Conservation (phyloP, 371 early-diverging fungal genomes). For the Actinomucor elegans region DNA sequence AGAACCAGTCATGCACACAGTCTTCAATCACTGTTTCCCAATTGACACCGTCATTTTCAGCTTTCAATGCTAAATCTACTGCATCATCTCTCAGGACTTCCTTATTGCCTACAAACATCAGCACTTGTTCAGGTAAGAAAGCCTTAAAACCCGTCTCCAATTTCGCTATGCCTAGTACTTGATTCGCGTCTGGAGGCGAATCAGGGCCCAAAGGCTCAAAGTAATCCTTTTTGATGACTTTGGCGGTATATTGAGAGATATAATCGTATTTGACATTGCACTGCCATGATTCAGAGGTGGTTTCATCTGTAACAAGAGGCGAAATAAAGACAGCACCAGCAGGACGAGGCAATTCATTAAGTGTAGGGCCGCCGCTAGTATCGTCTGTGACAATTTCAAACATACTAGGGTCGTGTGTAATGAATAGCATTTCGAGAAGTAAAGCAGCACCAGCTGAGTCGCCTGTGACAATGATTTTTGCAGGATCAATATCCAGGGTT, state of each 20-base stretch:
- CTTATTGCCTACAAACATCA: conserved; percentile 45
- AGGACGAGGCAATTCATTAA: conserved; percentile 45
- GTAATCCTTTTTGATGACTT: conserved; percentile 48
- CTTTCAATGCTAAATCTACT: conserved; percentile 36
- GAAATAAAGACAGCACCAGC: conserved; percentile 42
- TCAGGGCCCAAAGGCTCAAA: conserved; percentile 22
- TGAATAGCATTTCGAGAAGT: conserved; percentile 45
- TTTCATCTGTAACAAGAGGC: conserved; percentile 49
- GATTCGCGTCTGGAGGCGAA: conserved; percentile 13
- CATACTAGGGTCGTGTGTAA: conserved; percentile 49
- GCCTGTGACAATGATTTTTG: conserved; percentile 39
- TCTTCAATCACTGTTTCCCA: conserved; percentile 45
- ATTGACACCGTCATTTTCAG: conserved; percentile 41
- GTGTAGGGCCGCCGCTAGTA: conserved; percentile 7
- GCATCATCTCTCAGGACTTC: conserved; percentile 51
- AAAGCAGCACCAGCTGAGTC: conserved; percentile 46
- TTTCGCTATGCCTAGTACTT: conserved; percentile 42
- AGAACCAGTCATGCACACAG: conserved; percentile 49
- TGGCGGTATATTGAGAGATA: conserved; percentile 48
- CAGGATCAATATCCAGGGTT: conserved; percentile 21
- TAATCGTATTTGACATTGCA: conserved; percentile 45
- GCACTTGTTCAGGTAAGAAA: conserved; percentile 34
- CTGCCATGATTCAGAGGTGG: conserved; percentile 43
- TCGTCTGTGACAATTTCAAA: conserved; percentile 41
- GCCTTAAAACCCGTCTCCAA: conserved; percentile 40